Evolutionary conservation across 2,329 filamentous ascomycete species (phyloP), one percentile per base, ranked within the genome.

Genomic region (Phyllosticta ampelicida): DNA sequence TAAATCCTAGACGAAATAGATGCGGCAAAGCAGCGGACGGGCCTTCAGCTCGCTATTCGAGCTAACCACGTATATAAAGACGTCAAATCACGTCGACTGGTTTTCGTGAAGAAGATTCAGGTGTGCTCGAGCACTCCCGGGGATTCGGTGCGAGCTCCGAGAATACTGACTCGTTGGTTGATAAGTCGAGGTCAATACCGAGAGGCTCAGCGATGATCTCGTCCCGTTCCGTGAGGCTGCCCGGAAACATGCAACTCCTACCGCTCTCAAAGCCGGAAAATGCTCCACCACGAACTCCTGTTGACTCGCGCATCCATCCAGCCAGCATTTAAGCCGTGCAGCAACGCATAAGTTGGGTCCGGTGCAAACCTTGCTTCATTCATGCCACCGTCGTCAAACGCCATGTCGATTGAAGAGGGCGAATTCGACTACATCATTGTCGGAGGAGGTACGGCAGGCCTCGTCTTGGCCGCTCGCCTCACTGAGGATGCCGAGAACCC

Each of bases 401-500:
- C 9, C 16, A 54, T 54, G 53, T 16, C 30, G 5, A n/a, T 23
- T 23, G 53, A 26, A 54, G 28, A 23, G 9, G 5, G 9, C 11
- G 36, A 26, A 26, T 58, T 54, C 26, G 56, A 58, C 21, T 58
- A 50, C 36, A 29, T 58, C 36, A 54, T 63, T 8, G 51, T 62
- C 20, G 62, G 62, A 18, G 62, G 62, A 19, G 62, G 62, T 21
- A 60, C 60, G 8, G 61, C 62, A 13, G 62, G 62, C 5, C 53
- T 63, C 3, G 57, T 60, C 8, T 55, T 61, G 8, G 62, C 60
- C 48, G 54, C 57, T 29, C 62, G 62, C n/a, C 62, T 74, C 10
- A 63, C 68, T 30, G 63, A 66, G 21, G 66, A 68, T 54, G 59
- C 59, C 3, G 56, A 54, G 29, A 44, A n/a, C 13, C 36, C 11